Evolutionary conservation across 441 rosid species (phyloP).

Genomic region (Pelargonium cotyledonis): DNA sequence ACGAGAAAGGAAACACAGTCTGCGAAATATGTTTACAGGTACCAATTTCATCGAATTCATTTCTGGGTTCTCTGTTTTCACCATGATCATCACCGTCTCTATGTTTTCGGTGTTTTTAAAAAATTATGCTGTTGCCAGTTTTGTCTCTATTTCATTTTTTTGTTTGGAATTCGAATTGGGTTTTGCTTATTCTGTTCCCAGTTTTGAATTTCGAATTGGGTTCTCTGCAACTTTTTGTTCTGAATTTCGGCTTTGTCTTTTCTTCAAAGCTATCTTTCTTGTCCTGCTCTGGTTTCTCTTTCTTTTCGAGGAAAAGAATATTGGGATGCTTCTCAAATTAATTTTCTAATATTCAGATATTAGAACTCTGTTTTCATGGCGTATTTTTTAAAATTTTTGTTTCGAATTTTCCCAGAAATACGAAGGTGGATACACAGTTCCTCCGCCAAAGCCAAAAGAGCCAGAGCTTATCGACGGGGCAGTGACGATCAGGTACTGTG

Average conservation of each 20-base stretch:
- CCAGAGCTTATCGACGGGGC: slow-evolving; percentile 35
- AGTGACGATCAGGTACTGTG: slow-evolving; percentile 46
- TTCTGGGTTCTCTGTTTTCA: background rate
- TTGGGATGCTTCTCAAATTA: no score
- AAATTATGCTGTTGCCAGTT: background rate
- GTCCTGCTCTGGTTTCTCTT: background rate
- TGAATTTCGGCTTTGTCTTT: no score
- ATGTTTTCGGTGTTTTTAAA: background rate
- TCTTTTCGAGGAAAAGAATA: no score
- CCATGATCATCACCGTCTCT: no score
- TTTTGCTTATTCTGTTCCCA: background rate
- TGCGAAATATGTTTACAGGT: slow-evolving; percentile 97
- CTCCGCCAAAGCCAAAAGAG: slow-evolving; percentile 39
- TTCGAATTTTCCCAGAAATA: slow-evolving; percentile 33
- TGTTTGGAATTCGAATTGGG: background rate
- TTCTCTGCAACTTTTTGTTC: no score
- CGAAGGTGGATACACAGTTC: slow-evolving; percentile 56
- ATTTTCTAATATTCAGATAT: no score
- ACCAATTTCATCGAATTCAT: background rate
- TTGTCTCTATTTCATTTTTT: background rate
- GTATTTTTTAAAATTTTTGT: background rate
- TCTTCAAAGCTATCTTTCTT: background rate
- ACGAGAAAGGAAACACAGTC: slow-evolving; percentile 83
- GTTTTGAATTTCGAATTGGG: no score
- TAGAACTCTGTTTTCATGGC: background rate